Conservation (phyloP, 2,329 filamentous ascomycete species). For the Ceratocystis huliohia region DNA sequence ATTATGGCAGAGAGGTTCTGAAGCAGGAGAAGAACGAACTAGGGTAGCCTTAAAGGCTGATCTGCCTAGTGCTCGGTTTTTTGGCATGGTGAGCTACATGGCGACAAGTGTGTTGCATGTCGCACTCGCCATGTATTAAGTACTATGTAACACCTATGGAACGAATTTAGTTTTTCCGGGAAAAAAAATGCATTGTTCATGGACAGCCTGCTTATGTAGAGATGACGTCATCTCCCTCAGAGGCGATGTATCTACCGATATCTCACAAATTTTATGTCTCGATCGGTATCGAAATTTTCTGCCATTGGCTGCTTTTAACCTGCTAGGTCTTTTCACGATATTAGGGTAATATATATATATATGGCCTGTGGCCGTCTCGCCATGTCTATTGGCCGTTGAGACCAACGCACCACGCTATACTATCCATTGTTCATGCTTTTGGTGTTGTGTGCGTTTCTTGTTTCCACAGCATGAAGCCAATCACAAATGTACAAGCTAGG, state of each 20-base stretch:
- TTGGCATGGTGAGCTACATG: too few species aligned
- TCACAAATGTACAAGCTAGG: background rate
- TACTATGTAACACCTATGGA: background rate
- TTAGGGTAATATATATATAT: too few species aligned
- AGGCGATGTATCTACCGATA: background rate
- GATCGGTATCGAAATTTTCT: background rate
- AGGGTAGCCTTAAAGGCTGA: too few species aligned
- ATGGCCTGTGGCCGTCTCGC: too few species aligned
- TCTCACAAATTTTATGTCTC: background rate
- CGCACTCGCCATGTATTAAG: background rate
- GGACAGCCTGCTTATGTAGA: background rate
- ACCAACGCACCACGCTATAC: background rate
- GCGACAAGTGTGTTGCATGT: background rate
- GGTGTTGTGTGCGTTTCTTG: background rate
- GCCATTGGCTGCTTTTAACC: too few species aligned
- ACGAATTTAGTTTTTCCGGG: background rate
- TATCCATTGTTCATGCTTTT: background rate
- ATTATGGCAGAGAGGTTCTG: too few species aligned
- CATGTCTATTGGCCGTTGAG: too few species aligned
- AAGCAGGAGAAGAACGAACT: too few species aligned
- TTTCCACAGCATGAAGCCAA: background rate
- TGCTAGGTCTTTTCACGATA: too few species aligned
- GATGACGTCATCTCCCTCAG: background rate
- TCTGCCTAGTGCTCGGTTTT: too few species aligned
- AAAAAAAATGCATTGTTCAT: background rate